Conservation (phyloP, 192 early-diverging fungal genomes). For the Backusella circina region DNA sequence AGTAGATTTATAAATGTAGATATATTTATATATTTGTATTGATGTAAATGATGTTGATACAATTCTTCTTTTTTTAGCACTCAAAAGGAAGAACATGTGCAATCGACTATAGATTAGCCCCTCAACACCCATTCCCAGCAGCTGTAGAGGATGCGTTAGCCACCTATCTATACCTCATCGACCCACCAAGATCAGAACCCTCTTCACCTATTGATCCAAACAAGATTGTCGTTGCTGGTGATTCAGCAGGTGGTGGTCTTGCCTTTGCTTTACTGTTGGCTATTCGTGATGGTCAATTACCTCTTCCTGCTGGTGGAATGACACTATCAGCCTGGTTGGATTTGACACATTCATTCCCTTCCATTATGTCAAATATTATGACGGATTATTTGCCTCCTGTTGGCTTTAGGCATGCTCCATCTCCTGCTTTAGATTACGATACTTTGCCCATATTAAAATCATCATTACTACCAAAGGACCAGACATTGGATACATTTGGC, state of each 20-base stretch:
- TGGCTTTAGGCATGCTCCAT: constrained; percentile 40
- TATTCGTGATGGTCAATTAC: constrained; percentile 53
- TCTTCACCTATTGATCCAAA: constrained; percentile 42
- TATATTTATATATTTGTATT: neutral
- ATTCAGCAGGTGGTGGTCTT: constrained; percentile 68
- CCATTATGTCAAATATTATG: constrained; percentile 20
- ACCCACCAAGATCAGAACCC: constrained; percentile 41
- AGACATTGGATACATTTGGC: neutral
- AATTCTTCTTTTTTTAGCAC: neutral
- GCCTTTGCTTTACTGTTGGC: constrained; percentile 51
- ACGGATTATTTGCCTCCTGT: constrained; percentile 44
- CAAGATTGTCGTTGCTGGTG: constrained; percentile 63
- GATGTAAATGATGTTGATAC: neutral
- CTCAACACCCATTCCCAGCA: constrained; percentile 75
- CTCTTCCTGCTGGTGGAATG: constrained; percentile 51
- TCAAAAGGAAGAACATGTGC: constrained; percentile 14
- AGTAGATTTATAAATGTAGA: constrained; percentile 44
- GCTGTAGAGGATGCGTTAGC: constrained; percentile 80
- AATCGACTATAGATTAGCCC: constrained; percentile 78
- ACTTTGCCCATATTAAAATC: constrained; percentile 6
- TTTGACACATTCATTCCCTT: constrained; percentile 46
- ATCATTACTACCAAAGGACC: neutral
- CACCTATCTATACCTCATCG: constrained; percentile 65
- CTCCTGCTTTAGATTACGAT: constrained; percentile 28
- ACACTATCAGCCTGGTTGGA: constrained; percentile 67